phyloP scores from a whole-genome alignment of 306 rosid genomes.

The Sicyos baderoa region DNA sequence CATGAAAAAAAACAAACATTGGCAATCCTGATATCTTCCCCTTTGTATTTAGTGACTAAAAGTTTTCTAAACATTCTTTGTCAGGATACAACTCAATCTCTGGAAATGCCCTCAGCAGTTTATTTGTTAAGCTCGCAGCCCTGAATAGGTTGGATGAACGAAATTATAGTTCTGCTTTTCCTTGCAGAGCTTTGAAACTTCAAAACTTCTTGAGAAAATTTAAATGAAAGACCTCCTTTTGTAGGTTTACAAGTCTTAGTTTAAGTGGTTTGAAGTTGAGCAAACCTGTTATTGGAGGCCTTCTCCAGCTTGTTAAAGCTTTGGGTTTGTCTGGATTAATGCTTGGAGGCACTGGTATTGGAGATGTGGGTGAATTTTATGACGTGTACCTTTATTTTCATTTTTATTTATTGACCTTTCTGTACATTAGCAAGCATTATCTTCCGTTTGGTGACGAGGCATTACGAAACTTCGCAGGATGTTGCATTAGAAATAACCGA shows the following conservation, averaged over 20 bases:
- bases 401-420: conserved; percentile 16
- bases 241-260: conserved; percentile 71
- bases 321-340: conserved; percentile 51
- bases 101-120: conserved; percentile 51
- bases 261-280: conserved; percentile 72
- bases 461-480: conserved; percentile 44
- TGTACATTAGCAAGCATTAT: not conserved
- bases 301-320: conserved; percentile 54
- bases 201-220: conserved; percentile 10
- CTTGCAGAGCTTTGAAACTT: conserved; percentile 8
- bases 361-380: conserved; percentile 57
- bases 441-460: not conserved
- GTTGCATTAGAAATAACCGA: conserved; percentile 48
- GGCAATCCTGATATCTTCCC: conserved; percentile 34
- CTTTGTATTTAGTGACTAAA: conserved; percentile 19
- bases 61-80: conserved; percentile 22
- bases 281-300: conserved; percentile 63
- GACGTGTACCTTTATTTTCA: conserved; percentile 1
- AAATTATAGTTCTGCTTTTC: conserved; percentile 1
- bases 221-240: conserved; percentile 1
- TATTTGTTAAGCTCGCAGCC: conserved; percentile 61
- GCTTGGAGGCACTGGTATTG: conserved; percentile 70
- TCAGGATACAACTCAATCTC: conserved; percentile 68
- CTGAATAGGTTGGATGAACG: conserved; percentile 49
- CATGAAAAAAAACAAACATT: not conserved